These are phyloP conservation scores for Malus sylvestris DNA, from an alignment of 306 rosid species.

Conservation along the genomic window DNA sequence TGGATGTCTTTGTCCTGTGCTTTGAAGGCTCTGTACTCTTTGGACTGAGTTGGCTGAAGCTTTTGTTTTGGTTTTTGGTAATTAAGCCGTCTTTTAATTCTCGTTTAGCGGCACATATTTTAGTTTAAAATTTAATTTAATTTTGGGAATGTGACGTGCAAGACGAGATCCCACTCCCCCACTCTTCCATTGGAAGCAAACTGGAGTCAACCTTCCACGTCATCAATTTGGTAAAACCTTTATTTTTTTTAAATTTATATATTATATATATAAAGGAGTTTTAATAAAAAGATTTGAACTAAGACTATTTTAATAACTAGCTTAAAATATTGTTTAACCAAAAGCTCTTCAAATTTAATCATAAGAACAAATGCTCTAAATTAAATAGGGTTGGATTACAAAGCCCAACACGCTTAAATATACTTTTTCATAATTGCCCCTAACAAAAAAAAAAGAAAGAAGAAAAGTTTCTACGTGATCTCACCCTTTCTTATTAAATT, in stretches of 20 bases:
- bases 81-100: background rate
- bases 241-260: background rate
- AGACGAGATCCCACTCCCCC: background rate
- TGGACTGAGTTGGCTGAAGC: conserved; percentile 9
- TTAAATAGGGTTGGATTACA: no score
- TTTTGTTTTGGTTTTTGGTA: background rate
- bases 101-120: background rate
- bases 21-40: background rate
- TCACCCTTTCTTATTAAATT: no score
- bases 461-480: no score
- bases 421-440: no score
- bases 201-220: conserved; percentile 2
- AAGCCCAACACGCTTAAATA: no score
- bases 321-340: no score
- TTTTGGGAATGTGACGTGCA: background rate
- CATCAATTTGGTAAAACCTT: background rate
- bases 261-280: no score
- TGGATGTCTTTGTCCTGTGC: background rate
- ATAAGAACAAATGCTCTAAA: no score
- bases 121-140: background rate
- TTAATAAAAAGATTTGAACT: no score
- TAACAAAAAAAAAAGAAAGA: no score
- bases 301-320: no score
- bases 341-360: no score
- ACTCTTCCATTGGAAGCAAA: background rate